Conservation (phyloP, 1,139 yeast genomes). For the Pichia cactophila region DNA sequence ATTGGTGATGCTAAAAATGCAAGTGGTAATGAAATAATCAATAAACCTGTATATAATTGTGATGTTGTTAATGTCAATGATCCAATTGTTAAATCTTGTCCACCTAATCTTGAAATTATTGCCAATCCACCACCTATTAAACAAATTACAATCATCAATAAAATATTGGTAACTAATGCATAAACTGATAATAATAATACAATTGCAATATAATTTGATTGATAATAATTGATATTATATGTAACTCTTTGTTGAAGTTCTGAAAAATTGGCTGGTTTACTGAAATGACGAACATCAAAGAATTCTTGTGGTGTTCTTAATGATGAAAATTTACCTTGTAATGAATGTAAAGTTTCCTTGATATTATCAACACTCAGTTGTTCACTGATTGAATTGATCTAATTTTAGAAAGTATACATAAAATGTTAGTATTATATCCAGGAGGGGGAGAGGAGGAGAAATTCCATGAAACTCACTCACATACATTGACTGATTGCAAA, state of each 20-base stretch:
- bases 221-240: constrained; percentile 80
- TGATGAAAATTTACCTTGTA: constrained; percentile 62
- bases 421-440: neutral
- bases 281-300: constrained; percentile 80
- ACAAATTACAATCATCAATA: constrained; percentile 73
- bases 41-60: constrained; percentile 81
- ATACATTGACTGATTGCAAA: constrained; percentile 26
- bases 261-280: constrained; percentile 83
- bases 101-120: constrained; percentile 72
- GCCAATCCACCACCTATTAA: constrained; percentile 63
- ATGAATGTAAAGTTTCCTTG: constrained; percentile 29
- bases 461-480: neutral
- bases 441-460: neutral
- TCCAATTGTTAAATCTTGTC: constrained; percentile 74
- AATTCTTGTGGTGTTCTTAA: constrained; percentile 89
- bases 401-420: neutral
- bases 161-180: constrained; percentile 73
- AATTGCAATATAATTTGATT: constrained; percentile 76
- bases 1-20: constrained; percentile 92
- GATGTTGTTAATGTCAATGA: constrained; percentile 53
- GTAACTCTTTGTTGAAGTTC: constrained; percentile 85
- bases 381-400: constrained; percentile 9
- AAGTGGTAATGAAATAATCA: constrained; percentile 73
- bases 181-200: constrained; percentile 63
- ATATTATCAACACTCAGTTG: constrained; percentile 25